A percentile compares a stretch with the other conserved stretches of the same genome.
phyloP scores from a whole-genome alignment of 73 alveolate species.

The Urostyla sp. region DNA sequence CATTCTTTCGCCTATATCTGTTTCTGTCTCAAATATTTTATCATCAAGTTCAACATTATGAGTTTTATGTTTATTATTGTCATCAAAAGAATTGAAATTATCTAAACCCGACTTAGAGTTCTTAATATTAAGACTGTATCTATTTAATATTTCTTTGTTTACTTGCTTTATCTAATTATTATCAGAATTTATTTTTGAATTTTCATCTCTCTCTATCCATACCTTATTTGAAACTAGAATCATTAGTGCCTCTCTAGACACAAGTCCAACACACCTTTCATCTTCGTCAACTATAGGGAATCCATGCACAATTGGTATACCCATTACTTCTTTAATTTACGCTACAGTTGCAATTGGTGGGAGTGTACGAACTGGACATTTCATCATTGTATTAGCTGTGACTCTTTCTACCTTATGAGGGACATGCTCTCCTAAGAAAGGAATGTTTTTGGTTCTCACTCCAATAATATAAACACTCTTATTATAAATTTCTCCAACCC shows the following conservation, averaged over 20 bases:
- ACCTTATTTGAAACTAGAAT: conserved; percentile 15
- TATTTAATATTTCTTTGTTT: too few species aligned
- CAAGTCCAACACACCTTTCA: conserved; percentile 23
- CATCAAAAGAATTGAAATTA: too few species aligned
- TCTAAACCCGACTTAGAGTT: too few species aligned
- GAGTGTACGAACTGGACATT: background rate
- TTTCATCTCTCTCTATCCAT: conserved; percentile 8
- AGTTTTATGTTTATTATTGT: too few species aligned
- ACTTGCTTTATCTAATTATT: conserved; percentile 20
- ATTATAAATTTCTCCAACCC: conserved; percentile 69
- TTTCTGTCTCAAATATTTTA: too few species aligned
- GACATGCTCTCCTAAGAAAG: conserved; percentile 16
- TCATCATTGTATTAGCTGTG: conserved; percentile 57
- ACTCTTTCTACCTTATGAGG: conserved; percentile 7
- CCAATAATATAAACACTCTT: conserved; percentile 56
- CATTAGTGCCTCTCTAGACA: conserved; percentile 31
- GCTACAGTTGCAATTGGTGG: conserved; percentile 8
- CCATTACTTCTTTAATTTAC: background rate
- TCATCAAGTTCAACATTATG: too few species aligned
- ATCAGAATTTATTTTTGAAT: background rate
- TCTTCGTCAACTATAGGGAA: conserved; percentile 52
- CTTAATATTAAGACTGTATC: too few species aligned
- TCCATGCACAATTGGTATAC: conserved; percentile 23
- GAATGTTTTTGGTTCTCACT: conserved; percentile 49
- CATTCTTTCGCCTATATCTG: too few species aligned